Conservation (phyloP, 192 early-diverging fungal genomes). For the Gonapodya prolifera region DNA sequence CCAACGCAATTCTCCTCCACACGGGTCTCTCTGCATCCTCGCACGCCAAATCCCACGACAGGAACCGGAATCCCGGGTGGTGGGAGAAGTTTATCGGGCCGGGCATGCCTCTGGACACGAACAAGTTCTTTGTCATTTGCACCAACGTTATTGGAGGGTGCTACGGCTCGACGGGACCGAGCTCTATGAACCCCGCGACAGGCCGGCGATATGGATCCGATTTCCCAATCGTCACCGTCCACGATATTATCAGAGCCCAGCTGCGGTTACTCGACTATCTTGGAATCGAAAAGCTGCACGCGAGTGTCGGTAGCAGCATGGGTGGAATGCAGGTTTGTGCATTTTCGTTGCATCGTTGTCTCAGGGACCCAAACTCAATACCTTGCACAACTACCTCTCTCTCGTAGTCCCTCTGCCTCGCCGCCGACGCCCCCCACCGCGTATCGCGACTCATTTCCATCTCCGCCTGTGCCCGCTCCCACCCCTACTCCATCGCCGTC, state of each 20-base stretch:
- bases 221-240: conserved; percentile 85
- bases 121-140: conserved; percentile 90
- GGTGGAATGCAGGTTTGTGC: conserved; percentile 67
- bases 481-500: conserved; percentile 92
- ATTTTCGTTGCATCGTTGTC: neutral
- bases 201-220: conserved; percentile 68
- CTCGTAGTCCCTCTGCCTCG: conserved; percentile 59
- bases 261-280: conserved; percentile 68
- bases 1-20: conserved; percentile 84
- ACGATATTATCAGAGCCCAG: conserved; percentile 95
- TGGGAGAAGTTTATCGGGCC: conserved; percentile 96
- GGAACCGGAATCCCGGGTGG: conserved; percentile 76
- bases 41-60: conserved; percentile 77
- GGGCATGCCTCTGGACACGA: conserved; percentile 79
- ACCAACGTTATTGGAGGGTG: conserved; percentile 94
- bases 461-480: conserved; percentile 83
- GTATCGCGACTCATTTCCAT: conserved; percentile 70
- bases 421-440: conserved; percentile 68
- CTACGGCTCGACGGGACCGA: conserved; percentile 90
- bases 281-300: conserved; percentile 68
- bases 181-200: conserved; percentile 63
- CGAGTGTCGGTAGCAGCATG: conserved; percentile 87
- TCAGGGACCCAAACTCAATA: conserved; percentile 3
- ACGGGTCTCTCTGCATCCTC: conserved; percentile 86
- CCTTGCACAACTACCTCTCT: neutral